Base-by-base conservation (phyloP, 768 basidiomycete species). In the Candolleomyces eurysporus region DNA sequence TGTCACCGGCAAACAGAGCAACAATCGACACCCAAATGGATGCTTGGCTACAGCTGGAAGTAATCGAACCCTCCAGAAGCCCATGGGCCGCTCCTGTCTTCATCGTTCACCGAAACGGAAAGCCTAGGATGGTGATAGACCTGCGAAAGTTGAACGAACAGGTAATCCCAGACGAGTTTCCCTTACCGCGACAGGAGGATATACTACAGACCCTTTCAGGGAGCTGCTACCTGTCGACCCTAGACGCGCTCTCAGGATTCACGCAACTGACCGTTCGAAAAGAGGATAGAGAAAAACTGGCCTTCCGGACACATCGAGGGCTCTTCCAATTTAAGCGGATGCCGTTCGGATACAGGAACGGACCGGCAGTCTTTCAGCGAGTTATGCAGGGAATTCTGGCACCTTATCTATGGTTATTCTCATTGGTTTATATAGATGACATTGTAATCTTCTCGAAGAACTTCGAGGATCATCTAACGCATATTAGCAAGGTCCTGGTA, bases 401-500 rank as follows among this genome's bases (percentile, higher is more conserved):
- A 0, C 75, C 73, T 0, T 78, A 64, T 56, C 63, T 80, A 4
- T 78, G 77, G 77, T 58, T 77, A 0, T 78, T 78, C 55, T 61
- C 75, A 0, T 52, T 77, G 13, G 78, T 79, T 0, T 81, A 80
- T 51, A 77, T 80, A 8, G 75, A 81, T 51, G 73, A 81, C 53
- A 79, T 80, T 2, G 69, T 79, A 0, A 68, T 79, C 0, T 79
- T 69, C 53, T 75, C 72, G 0, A 40, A 57, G 30, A 63, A 59
- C 0, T 69, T 69, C 2, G 62, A 74, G 0, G 70, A 78, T 1
- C 76, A 80, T 59, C 1, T 73, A 0, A 1, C 46, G 0, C 74
- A 77, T 48, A 19, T 77, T 0, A 74, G 74, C 26, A 16, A 58
- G 8, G 72, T 78, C 0, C 58, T 76, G 2, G n/a, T 46, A 22